Base-by-base conservation (phyloP, 129 eudicot genomes). In the Flaveria ramosissima region DNA sequence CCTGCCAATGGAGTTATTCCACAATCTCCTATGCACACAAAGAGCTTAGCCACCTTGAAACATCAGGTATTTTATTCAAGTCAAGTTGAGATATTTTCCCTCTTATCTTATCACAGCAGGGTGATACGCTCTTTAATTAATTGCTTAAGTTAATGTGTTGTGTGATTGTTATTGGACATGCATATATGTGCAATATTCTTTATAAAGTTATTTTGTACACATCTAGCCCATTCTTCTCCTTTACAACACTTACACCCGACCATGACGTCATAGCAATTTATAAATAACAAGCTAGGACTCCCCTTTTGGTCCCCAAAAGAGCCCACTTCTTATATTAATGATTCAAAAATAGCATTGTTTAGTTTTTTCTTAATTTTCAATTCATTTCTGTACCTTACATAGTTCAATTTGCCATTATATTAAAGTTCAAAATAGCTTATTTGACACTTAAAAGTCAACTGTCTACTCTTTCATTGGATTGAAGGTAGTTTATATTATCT, bases 11-110 rank as follows among this genome's bases (percentile, higher is more conserved):
- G 98, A 80, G 98, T 93, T 41, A 93, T 93, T 79, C 98, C 98
- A 42, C 98, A 93, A 82, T 93, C 98, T 77, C 98, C 98, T 11
- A 93, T 93, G 98, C 98, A 93, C 67, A 93, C 98, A 47, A 93
- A 90, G 85, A 91, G 97, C 82, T 86, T 93, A 84, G 98, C 98
- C 74, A 93, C 98, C 78, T 82, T 93, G 78, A 93, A 93, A 65
- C 98, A 93, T 84, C 98, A 91, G 93, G 98, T 93, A 85, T 5
- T 65, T 12, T 45, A 16, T 70, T 20, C 30, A 41, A 26, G 11
- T 26, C 27, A 17, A 46, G 0, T 9, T 15, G 10, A 60, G 3
- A 14, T 3, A 1, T 7, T 27, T 26, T 50, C 23, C 15, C 74
- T 55, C 20, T 72, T 53, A 55, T 73, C 53, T 45, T 42, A 19